These are phyloP conservation scores for Phytophthora fragariae DNA, from an alignment of 352 stramenopile species.

Conservation along the genomic window DNA sequence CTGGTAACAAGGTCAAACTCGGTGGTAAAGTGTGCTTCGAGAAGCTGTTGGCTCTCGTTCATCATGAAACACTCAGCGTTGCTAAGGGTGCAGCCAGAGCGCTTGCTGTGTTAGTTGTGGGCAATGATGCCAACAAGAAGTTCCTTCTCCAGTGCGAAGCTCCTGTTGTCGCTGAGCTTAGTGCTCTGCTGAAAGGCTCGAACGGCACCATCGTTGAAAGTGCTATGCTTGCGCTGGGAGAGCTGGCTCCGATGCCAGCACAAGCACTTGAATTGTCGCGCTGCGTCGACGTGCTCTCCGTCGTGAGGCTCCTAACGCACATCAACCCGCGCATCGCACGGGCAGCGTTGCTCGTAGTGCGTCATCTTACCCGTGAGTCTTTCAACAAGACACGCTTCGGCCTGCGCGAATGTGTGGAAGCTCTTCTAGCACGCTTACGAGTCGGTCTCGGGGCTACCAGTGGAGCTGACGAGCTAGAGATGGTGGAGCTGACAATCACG, in stretches of 20 bases:
- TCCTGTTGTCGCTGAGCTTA: conserved; percentile 62
- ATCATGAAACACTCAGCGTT: conserved; percentile 72
- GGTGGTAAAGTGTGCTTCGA: conserved; percentile 79
- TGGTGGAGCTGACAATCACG: conserved; percentile 69
- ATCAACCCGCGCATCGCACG: conserved; percentile 66
- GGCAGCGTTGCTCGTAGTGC: conserved; percentile 59
- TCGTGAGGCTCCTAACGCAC: conserved; percentile 71
- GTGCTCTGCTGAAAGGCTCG: conserved; percentile 61
- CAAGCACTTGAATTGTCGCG: conserved; percentile 79
- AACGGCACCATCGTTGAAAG: conserved; percentile 80
- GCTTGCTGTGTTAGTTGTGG: conserved; percentile 68
- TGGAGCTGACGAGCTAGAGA: conserved; percentile 64
- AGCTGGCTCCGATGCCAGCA: conserved; percentile 65
- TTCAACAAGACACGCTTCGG: conserved; percentile 85
- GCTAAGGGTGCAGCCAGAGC: conserved; percentile 67
- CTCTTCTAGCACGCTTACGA: conserved; percentile 56
- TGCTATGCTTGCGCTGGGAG: conserved; percentile 73
- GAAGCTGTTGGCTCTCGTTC: conserved; percentile 66
- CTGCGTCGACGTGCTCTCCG: conserved; percentile 63
- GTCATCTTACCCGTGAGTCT: conserved; percentile 76
- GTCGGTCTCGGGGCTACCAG: conserved; percentile 23
- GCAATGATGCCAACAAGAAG: conserved; percentile 78
- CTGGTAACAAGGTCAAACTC: conserved; percentile 84
- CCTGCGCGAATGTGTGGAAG: conserved; percentile 59
- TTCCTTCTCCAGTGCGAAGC: conserved; percentile 69